Base-by-base conservation (phyloP, 2,329 filamentous ascomycete genomes). In the Elsinoe necatrix region DNA sequence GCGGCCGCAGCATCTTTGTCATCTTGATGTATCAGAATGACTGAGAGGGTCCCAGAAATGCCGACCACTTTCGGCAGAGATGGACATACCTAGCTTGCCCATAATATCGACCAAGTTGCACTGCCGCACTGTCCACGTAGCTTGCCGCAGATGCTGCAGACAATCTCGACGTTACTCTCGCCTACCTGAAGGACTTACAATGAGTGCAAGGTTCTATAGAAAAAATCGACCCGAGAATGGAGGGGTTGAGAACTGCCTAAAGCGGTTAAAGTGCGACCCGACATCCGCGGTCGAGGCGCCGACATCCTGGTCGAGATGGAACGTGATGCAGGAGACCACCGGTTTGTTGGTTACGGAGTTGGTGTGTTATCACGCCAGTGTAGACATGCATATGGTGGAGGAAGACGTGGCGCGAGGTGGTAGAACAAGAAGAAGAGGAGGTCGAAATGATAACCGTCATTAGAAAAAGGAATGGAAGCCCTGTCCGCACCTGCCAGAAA, bases 1-100 rank as follows among this genome's bases (percentile, higher is more conserved):
- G 74, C 75, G 55, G 83, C 72, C 2, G 80, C 80, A 16, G 78
- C 73, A 66, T 84, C 81, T 59, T 79, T 79, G 20, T 37, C 34
- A n/a, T 37, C 34, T 37, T 12, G 34, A n/a, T 7, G 12, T 37
- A n/a, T 37, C 14, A 37, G 14, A 37, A 37, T 37, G 34, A n/a
- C 9, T n/a, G 34, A 37, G 34, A 6, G 3, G 14, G 34, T 6
- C 9, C n/a, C n/a, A n/a, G 14, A 37, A 11, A 37, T 6, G 3
- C 14, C 9, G 34, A 12, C 3, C 5, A 12, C 12, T 11, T 37
- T 37, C 9, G 34, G 14, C 5, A 37, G 34, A 29, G 4, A 29
- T n/a, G 14, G 12, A 37, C 34, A n/a, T 37, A 37, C 34, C 34
- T 12, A 37, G 34, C 34, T 37, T 37, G 34, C 34, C 34, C 34